Evolutionary conservation across 1,284 basidiomycete genomes (phyloP).

Genomic region (Moesziomyces sp.): DNA sequence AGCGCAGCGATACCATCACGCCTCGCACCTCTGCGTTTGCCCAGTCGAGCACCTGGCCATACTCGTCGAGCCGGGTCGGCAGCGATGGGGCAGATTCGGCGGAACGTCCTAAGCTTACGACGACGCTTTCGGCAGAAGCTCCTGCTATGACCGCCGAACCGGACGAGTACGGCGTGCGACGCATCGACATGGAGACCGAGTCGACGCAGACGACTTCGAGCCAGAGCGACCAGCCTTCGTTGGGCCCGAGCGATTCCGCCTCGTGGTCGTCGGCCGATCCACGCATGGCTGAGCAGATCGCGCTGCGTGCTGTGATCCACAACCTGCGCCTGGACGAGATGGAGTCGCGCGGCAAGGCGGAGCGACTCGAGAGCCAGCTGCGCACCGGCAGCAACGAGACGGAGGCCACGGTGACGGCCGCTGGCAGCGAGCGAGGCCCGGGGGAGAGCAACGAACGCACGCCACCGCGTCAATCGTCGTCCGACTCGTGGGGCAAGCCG

Average conservation of each 20-base stretch:
- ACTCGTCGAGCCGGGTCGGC: conserved; percentile 16
- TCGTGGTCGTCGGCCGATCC: conserved; percentile 55
- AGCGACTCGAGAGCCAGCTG: conserved; percentile 50
- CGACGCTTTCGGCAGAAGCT: conserved; percentile 11
- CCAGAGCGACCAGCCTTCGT: conserved; percentile 32
- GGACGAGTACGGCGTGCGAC: conserved; percentile 44
- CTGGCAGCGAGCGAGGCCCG: conserved; percentile 1
- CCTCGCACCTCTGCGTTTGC: conserved; percentile 23
- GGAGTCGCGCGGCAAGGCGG: conserved; percentile 48
- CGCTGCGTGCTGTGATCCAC: conserved; percentile 57
- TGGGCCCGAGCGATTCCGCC: conserved; percentile 48
- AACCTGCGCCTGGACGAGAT: conserved; percentile 60
- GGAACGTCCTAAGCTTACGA: conserved; percentile 22
- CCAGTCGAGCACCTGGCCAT: conserved; percentile 45
- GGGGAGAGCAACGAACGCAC: conserved; percentile 16
- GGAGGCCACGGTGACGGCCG: conserved; percentile 20
- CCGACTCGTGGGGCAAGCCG: conserved; percentile 67
- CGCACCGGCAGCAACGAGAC: conserved; percentile 42
- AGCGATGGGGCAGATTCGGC: background rate
- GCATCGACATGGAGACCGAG: conserved; percentile 43
- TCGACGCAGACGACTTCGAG: conserved; percentile 21
- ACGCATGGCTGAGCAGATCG: conserved; percentile 69
- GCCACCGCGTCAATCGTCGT: conserved; percentile 34
- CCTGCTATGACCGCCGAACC: conserved; percentile 19
- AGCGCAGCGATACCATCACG: conserved; percentile 37